phyloP scores from a whole-genome alignment of 192 early-diverging fungal genomes.

The Ambispora gerdemannii region DNA sequence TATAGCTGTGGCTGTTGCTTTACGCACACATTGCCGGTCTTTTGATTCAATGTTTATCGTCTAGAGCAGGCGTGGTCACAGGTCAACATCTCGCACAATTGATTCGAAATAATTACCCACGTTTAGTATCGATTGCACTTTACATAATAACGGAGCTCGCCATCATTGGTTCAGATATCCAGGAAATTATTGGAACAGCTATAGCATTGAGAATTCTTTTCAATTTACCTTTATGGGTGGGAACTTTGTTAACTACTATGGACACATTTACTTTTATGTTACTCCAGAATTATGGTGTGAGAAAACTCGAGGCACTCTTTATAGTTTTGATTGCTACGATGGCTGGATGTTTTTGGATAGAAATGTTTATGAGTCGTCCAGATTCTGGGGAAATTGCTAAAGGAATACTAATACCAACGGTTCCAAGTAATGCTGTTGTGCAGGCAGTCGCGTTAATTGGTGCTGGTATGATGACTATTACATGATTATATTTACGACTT shows the following conservation, averaged over 20 bases:
- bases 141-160: slow-evolving; percentile 63
- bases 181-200: slow-evolving; percentile 86
- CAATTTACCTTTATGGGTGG: slow-evolving; percentile 60
- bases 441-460: slow-evolving; percentile 69
- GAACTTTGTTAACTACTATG: slow-evolving; percentile 71
- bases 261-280: slow-evolving; percentile 79
- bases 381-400: slow-evolving; percentile 45
- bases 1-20: slow-evolving; percentile 60
- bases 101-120: slow-evolving; percentile 47
- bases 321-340: slow-evolving; percentile 69
- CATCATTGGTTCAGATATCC: slow-evolving; percentile 70
- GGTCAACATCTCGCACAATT: slow-evolving; percentile 61
- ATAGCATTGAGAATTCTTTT: slow-evolving; percentile 82
- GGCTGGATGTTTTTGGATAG: slow-evolving; percentile 74
- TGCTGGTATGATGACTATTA: slow-evolving; percentile 39
- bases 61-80: slow-evolving; percentile 62
- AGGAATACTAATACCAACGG: slow-evolving; percentile 54
- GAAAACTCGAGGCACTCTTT: slow-evolving; percentile 72
- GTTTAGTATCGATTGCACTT: slow-evolving; percentile 42
- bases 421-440: slow-evolving; percentile 54
- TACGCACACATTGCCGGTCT: slow-evolving; percentile 63
- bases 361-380: slow-evolving; percentile 54
- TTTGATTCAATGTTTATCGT: slow-evolving; percentile 59
- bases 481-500: too few relatives aligned
- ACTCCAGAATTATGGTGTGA: slow-evolving; percentile 58